Evolutionary conservation across 352 stramenopile species (phyloP), one percentile per base, ranked within the genome.

Genomic region (Pythium sukuiense): DNA sequence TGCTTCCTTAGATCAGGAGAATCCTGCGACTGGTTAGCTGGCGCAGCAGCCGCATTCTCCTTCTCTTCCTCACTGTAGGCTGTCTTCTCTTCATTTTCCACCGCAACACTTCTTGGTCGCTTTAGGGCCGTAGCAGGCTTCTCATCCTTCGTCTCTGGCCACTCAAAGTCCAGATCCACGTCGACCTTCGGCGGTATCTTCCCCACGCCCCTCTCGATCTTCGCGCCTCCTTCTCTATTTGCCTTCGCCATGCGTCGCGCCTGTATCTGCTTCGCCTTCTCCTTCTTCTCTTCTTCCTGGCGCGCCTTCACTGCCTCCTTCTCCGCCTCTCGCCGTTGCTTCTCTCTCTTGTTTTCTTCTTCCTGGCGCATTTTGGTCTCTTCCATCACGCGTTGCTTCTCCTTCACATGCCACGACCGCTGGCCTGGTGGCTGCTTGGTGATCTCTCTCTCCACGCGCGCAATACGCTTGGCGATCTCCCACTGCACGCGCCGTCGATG

Each of bases 401-500:
- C 69, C 5, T 53, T 50, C 20, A 76, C 75, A 33, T 88, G 77
- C 83, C 81, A 92, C 41, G 82, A 90, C 7, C 83, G 73, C 39
- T 89, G 73, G 2, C 59, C 59, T 27, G 66, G 76, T 6, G 81
- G 77, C 61, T 83, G 71, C 33, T 70, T 71, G 55, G 72, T 72
- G 69, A 90, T 65, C 55, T 90, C 81, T 13, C 80, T 69, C 24
- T 90, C 81, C 18, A 92, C 79, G 5, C 84, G 80, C 2, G 84
- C 84, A 48, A 90, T 90, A 6, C 84, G 76, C 61, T 79, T 78
- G 46, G 84, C 68, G 29, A 92, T 80, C 70, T 92, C 84, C 84
- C 81, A 92, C 55, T 89, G 80, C 55, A 92, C 45, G 18, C 77
- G 73, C 0, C 75, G 63, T 35, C 73, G 79, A 59, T 76, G 74